phyloP scores from a whole-genome alignment of 23 red algal species.

The Rhodosorus marinus region DNA sequence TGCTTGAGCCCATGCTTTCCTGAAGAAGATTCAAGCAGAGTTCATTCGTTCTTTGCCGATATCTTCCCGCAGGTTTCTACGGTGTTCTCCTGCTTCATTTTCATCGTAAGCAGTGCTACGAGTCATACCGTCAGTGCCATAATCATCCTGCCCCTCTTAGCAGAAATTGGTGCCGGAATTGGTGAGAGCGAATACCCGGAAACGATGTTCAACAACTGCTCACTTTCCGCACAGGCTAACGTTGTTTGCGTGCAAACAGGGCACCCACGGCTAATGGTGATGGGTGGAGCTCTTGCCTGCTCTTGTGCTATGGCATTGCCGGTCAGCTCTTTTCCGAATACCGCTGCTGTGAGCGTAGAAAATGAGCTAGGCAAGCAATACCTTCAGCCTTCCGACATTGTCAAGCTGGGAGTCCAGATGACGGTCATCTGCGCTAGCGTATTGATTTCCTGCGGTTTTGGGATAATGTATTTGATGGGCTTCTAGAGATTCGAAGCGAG shows the following conservation, averaged over 20 bases:
- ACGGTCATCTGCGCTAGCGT: constrained; percentile 26
- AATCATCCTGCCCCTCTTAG: constrained; percentile 66
- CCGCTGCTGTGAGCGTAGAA: constrained; percentile 49
- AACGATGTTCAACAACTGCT: no score
- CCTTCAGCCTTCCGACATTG: constrained; percentile 41
- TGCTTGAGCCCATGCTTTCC: no score
- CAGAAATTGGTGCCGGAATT: constrained; percentile 52
- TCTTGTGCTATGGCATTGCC: constrained; percentile 84
- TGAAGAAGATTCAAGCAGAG: no score
- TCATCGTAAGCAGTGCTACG: constrained; percentile 38
- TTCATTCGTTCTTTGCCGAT: constrained; percentile 2
- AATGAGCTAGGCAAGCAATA: constrained; percentile 64
- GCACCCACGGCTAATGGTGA: constrained; percentile 72
- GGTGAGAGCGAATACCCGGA: no score
- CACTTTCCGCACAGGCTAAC: no score
- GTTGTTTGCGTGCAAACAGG: no score
- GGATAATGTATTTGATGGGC: constrained; percentile 2
- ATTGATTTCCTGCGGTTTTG: constrained; percentile 23
- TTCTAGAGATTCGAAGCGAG: no score
- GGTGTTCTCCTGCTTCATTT: constrained; percentile 55
- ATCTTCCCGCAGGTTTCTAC: constrained; percentile 28
- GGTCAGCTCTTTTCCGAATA: constrained; percentile 79
- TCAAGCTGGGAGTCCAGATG: constrained; percentile 34
- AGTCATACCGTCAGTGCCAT: constrained; percentile 89
- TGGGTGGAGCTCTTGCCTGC: constrained; percentile 78